A percentile compares a stretch with the other conserved stretches of the same genome.
phyloP scores from a whole-genome alignment of 139 green algal species.

The Zygnema circumcarinatum region DNA sequence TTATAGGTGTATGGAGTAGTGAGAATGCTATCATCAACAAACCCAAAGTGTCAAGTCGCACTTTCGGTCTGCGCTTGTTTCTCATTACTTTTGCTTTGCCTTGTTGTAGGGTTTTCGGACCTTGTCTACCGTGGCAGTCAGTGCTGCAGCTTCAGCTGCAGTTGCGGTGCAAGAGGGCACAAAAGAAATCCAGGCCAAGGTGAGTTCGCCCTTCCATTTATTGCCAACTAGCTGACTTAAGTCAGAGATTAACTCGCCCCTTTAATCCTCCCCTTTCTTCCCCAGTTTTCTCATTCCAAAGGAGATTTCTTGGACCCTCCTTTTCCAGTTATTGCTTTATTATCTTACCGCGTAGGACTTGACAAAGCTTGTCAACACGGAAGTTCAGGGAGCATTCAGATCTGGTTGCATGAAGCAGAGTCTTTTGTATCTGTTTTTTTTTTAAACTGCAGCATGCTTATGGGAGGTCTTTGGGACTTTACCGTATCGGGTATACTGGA shows the following conservation, averaged over 20 bases:
- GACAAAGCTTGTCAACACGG: not conserved
- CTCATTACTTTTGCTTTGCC: not conserved
- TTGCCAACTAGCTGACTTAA: too few species aligned
- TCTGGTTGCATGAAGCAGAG: too few species aligned
- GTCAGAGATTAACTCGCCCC: too few species aligned
- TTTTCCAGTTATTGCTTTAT: not conserved
- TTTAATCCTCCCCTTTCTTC: not conserved
- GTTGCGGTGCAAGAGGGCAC: slow-evolving; percentile 35
- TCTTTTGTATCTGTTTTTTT: too few species aligned
- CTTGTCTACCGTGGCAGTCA: slow-evolving; percentile 34
- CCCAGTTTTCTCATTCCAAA: not conserved
- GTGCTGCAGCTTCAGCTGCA: slow-evolving; percentile 18
- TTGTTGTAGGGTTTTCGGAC: slow-evolving; percentile 23
- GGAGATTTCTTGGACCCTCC: not conserved
- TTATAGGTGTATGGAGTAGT: too few species aligned
- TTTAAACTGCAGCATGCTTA: too few species aligned
- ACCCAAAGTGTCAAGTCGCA: too few species aligned
- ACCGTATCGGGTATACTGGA: too few species aligned
- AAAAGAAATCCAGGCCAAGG: slow-evolving; percentile 29
- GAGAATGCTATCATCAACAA: too few species aligned
- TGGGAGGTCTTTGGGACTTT: too few species aligned
- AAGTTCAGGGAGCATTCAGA: too few species aligned
- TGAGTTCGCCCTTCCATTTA: not conserved
- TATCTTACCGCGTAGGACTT: not conserved
- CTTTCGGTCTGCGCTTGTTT: too few species aligned